Percentiles rank a stretch among this genome's conserved stretches.
phyloP scores from a whole-genome alignment of 2,329 filamentous ascomycete genomes.

The Fusarium sp. region DNA sequence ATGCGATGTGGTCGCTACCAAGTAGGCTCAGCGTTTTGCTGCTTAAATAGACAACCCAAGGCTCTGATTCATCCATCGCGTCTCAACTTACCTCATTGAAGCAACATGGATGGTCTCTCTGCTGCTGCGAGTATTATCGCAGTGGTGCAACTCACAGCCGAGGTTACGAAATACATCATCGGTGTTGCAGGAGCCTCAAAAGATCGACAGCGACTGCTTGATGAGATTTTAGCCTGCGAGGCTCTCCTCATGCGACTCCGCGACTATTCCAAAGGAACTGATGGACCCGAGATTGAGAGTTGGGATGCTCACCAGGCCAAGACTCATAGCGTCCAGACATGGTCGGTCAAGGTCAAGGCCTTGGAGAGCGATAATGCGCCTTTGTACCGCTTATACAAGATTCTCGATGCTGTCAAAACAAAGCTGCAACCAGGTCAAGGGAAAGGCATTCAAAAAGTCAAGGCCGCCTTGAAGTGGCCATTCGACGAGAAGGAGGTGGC shows the following conservation, averaged over 20 bases:
- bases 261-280: neutral
- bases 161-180: conserved; percentile 33
- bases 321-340: neutral
- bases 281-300: neutral
- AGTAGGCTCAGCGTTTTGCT: neutral
- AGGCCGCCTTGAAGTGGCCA: neutral
- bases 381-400: conserved; percentile 14
- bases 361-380: conserved; percentile 37
- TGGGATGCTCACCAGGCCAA: neutral
- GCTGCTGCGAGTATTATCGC: conserved; percentile 37
- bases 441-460: neutral
- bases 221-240: conserved; percentile 35
- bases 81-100: neutral
- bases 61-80: neutral
- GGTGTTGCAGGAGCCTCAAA: conserved; percentile 24
- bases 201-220: conserved; percentile 27
- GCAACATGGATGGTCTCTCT: neutral
- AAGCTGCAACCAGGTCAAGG: conserved; percentile 22
- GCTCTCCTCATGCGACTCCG: conserved; percentile 7
- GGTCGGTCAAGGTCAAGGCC: conserved; percentile 35
- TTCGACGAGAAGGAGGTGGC: conserved; percentile 35
- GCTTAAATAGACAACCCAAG: neutral
- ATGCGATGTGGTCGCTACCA: neutral
- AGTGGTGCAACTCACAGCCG: conserved; percentile 32
- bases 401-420: conserved; percentile 17